phyloP scores from a whole-genome alignment of 192 early-diverging fungal species.

The Coemansia sp. region DNA sequence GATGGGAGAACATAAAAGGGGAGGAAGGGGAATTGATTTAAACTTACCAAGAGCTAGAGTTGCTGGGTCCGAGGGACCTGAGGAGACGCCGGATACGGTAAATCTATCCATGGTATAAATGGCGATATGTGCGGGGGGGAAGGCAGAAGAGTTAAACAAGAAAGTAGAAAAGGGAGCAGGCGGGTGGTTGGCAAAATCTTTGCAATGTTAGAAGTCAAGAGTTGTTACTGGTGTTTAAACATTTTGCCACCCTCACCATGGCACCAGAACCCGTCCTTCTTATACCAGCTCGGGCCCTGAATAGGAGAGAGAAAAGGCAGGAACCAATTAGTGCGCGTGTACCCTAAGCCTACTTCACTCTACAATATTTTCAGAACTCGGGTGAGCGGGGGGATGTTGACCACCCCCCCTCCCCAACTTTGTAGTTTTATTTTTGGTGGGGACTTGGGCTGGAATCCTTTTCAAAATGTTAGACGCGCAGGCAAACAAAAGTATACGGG shows the following conservation, averaged over 20 bases:
- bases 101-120: too few relatives aligned
- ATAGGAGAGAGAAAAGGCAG: not conserved
- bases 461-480: too few relatives aligned
- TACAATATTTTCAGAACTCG: too few relatives aligned
- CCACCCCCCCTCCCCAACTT: too few relatives aligned
- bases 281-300: not conserved
- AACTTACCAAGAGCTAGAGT: slow-evolving; percentile 42
- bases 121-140: not conserved
- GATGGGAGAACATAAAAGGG: not conserved
- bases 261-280: not conserved
- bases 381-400: too few relatives aligned
- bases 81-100: too few relatives aligned
- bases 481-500: too few relatives aligned
- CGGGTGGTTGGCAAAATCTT: not conserved
- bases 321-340: not conserved
- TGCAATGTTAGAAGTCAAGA: not conserved
- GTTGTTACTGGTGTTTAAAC: not conserved
- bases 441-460: too few relatives aligned
- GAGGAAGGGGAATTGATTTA: not conserved
- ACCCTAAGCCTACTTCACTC: too few relatives aligned
- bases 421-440: too few relatives aligned
- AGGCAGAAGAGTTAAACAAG: not conserved
- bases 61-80: slow-evolving; percentile 21
- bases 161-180: not conserved
- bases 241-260: not conserved